Percentiles rank a stretch among this genome's conserved stretches.
phyloP scores from a whole-genome alignment of 1,284 basidiomycete genomes.

The Naganishia albida region DNA sequence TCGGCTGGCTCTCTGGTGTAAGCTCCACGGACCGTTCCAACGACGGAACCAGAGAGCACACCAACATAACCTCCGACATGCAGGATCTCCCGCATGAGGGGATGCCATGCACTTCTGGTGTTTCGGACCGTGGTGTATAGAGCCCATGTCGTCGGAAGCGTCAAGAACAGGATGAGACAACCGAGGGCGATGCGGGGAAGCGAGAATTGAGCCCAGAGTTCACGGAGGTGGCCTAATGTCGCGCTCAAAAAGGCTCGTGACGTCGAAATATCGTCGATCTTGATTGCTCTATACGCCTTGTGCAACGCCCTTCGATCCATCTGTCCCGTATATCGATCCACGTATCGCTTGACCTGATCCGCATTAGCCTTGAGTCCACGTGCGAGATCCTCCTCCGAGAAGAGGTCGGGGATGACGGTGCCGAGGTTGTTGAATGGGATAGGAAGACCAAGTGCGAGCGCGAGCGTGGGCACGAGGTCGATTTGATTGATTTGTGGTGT shows the following conservation, averaged over 20 bases:
- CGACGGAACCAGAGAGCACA: conserved; percentile 36
- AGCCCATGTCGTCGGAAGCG: conserved; percentile 46
- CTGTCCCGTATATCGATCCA: conserved; percentile 72
- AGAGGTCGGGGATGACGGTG: conserved; percentile 84
- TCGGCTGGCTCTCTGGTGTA: conserved; percentile 46
- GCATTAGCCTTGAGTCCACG: conserved; percentile 72
- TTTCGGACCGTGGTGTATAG: conserved; percentile 52
- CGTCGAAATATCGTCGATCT: conserved; percentile 26
- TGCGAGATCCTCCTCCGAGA: conserved; percentile 59
- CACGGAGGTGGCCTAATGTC: conserved; percentile 71
- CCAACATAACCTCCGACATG: conserved; percentile 41
- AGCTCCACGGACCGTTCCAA: conserved; percentile 42
- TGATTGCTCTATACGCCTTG: conserved; percentile 12
- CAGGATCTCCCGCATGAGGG: conserved; percentile 47
- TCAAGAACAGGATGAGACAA: conserved; percentile 53
- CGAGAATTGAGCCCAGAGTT: conserved; percentile 95
- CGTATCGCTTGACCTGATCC: conserved; percentile 74
- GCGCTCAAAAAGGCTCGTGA: conserved; percentile 61
- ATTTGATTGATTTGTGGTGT: conserved; percentile 82
- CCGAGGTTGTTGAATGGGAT: conserved; percentile 97
- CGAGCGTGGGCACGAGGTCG: conserved; percentile 85
- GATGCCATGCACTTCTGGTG: conserved; percentile 47
- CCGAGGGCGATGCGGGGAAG: conserved; percentile 71
- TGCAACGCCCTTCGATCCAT: conserved; percentile 61
- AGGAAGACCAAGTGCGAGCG: conserved; percentile 87